Evolutionary conservation across 306 rosid genomes (phyloP).

Genomic region (Citrullus mucosospermus): DNA sequence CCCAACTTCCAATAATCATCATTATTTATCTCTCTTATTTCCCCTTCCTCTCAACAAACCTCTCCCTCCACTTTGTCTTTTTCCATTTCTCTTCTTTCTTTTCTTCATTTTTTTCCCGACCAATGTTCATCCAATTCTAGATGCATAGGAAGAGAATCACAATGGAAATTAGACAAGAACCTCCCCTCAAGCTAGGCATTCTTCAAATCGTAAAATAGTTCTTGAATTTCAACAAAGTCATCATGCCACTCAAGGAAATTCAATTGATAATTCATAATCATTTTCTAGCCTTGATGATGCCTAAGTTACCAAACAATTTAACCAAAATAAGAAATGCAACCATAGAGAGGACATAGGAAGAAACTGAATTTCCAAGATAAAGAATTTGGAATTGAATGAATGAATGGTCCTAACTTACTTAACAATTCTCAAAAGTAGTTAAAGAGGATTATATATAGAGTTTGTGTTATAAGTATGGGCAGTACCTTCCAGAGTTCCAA

Average conservation of each 20-base stretch:
- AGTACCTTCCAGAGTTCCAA: conserved; percentile 16
- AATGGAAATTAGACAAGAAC: not conserved
- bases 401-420: not conserved
- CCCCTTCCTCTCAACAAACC: too few species aligned
- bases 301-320: not conserved
- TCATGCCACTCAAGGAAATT: too few species aligned
- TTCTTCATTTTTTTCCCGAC: too few species aligned
- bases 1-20: too few species aligned
- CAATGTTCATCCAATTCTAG: not conserved
- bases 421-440: not conserved
- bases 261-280: not conserved
- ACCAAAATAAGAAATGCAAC: too few species aligned
- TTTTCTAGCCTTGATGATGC: not conserved
- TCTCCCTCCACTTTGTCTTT: too few species aligned
- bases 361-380: not conserved
- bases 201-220: not conserved
- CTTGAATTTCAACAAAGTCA: not conserved
- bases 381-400: too few species aligned
- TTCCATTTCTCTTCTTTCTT: too few species aligned
- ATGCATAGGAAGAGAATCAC: not conserved
- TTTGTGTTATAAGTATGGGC: not conserved
- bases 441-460: not conserved
- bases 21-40: too few species aligned
- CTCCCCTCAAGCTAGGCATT: not conserved
- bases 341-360: too few species aligned